phyloP scores from a whole-genome alignment of 257 asterid genomes.

The Linderniella brevidens region DNA sequence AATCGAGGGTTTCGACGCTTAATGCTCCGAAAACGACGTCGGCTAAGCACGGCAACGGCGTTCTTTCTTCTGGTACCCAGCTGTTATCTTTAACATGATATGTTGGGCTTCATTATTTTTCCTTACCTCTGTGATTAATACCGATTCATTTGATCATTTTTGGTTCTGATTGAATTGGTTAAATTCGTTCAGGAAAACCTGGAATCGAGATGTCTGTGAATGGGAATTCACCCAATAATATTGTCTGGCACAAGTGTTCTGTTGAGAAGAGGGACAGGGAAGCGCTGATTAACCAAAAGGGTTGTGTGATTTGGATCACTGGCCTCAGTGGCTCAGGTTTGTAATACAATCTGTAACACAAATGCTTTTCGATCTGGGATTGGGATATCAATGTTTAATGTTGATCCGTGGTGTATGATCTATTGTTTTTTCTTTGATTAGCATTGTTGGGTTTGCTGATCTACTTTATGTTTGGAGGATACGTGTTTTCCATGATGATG shows the following conservation, averaged over 20 bases:
- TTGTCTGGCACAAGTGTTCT: constrained; percentile 84
- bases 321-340: constrained; percentile 99
- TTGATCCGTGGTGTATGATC: background rate
- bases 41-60: constrained; percentile 6
- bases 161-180: background rate
- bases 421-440: background rate
- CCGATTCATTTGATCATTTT: no score
- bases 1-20: constrained; percentile 19
- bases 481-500: no score
- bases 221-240: constrained; percentile 73
- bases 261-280: constrained; percentile 68
- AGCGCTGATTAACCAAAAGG: constrained; percentile 83
- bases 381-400: background rate
- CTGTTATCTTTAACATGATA: background rate
- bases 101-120: background rate
- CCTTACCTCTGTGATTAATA: background rate
- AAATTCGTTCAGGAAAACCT: constrained; percentile 27
- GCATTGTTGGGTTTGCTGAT: no score
- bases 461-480: no score
- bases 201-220: constrained; percentile 22
- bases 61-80: constrained; percentile 13
- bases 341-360: constrained; percentile 6
- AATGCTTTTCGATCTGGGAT: background rate
- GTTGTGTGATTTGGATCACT: constrained; percentile 94
- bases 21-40: constrained; percentile 26